Conservation (phyloP, 768 basidiomycete genomes). For the Austroboletus festivus region DNA sequence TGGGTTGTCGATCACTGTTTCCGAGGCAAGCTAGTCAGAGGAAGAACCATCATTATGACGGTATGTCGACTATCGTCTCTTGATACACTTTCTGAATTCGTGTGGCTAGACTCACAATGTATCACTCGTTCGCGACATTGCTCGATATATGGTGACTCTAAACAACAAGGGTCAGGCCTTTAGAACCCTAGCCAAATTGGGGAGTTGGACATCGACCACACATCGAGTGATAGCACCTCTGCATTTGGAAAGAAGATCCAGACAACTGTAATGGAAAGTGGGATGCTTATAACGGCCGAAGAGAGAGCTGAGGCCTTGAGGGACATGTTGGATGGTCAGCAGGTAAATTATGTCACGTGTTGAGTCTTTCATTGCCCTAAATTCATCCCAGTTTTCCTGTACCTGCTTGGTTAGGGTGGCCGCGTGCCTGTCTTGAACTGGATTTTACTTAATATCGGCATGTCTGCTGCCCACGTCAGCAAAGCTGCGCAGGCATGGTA, state of each 20-base stretch:
- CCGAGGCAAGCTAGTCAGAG: conserved; percentile 6
- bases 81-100: background rate
- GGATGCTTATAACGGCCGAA: conserved; percentile 9
- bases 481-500: conserved; percentile 36
- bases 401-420: conserved; percentile 23
- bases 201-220: background rate
- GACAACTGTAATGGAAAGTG: conserved; percentile 15
- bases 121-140: conserved; percentile 22
- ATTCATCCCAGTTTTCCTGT: conserved; percentile 5
- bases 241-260: conserved; percentile 19
- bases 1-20: conserved; percentile 49
- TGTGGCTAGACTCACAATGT: conserved; percentile 31
- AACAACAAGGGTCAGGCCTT: conserved; percentile 50
- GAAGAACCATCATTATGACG: conserved; percentile 9
- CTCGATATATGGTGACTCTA: conserved; percentile 47
- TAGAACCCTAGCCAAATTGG: conserved; percentile 36
- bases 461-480: conserved; percentile 21
- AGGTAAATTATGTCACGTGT: conserved; percentile 10
- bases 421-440: conserved; percentile 29
- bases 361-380: background rate
- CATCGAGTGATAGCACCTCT: conserved; percentile 7
- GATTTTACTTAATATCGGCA: conserved; percentile 16
- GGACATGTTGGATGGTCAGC: conserved; percentile 11
- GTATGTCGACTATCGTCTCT: background rate
- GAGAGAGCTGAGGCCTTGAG: conserved; percentile 17